These are phyloP conservation scores for Penicillium flavigenum DNA, from an alignment of 495 filamentous ascomycete genomes.

Conservation along the genomic window DNA sequence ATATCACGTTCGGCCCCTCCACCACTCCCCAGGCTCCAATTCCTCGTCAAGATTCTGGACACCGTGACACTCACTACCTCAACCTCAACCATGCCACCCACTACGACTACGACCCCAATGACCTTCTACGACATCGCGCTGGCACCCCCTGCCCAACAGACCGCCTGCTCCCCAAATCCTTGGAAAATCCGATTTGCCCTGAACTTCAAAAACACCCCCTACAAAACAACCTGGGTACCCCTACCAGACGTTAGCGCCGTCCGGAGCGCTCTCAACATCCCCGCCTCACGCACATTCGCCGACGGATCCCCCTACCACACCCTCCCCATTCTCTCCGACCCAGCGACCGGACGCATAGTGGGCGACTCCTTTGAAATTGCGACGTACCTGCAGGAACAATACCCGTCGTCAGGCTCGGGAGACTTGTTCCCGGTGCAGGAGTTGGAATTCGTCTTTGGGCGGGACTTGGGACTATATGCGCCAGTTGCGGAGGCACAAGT, in stretches of 20 bases:
- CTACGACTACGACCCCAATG: background rate
- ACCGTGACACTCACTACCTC: background rate
- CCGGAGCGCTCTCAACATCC: slow-evolving; percentile 44
- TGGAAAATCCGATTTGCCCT: slow-evolving; percentile 61
- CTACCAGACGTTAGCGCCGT: slow-evolving; percentile 47
- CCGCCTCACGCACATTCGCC: slow-evolving; percentile 51
- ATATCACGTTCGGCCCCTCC: background rate
- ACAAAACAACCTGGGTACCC: slow-evolving; percentile 52
- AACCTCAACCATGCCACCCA: background rate
- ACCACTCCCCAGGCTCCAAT: background rate
- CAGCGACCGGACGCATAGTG: slow-evolving; percentile 20
- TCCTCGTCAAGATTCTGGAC: background rate
- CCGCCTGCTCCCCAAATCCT: slow-evolving; percentile 51
- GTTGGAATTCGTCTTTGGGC: slow-evolving; percentile 24
- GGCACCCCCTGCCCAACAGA: slow-evolving; percentile 35
- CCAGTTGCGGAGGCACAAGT: background rate
- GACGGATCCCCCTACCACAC: slow-evolving; percentile 50
- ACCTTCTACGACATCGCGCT: slow-evolving; percentile 59
- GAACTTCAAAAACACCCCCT: slow-evolving; percentile 57
- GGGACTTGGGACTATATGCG: background rate
- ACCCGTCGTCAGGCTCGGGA: slow-evolving; percentile 31
- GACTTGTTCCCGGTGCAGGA: slow-evolving; percentile 43
- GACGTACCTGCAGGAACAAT: slow-evolving; percentile 52
- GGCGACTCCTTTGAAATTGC: slow-evolving; percentile 67
- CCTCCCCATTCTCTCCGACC: background rate